Percentiles rank a stretch among this genome's conserved stretches.
Conservation (phyloP, 2,329 filamentous ascomycete species). For the Penicillium capsulatum region DNA sequence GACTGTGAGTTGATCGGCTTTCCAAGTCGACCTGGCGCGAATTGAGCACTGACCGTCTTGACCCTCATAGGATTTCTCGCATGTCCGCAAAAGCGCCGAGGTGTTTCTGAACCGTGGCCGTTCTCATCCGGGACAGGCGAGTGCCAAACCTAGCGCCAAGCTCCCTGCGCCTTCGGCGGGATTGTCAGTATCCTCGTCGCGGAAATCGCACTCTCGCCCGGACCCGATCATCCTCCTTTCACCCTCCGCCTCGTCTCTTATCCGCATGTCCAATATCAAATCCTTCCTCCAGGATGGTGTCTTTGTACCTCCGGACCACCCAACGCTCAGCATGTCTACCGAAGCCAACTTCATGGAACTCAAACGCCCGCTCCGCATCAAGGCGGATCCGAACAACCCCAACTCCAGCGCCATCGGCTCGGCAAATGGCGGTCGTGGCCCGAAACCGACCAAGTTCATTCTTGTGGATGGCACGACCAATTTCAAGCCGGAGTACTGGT, state of each 20-base stretch:
- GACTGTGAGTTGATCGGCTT: constrained; percentile 56
- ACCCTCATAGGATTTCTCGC: constrained; percentile 76
- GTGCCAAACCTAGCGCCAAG: constrained; percentile 34
- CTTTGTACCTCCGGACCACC: constrained; percentile 70
- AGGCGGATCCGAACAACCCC: constrained; percentile 31
- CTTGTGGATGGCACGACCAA: constrained; percentile 88
- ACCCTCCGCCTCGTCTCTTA: constrained; percentile 86
- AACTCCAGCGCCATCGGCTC: constrained; percentile 17
- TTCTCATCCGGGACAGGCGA: constrained; percentile 34
- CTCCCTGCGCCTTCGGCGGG: constrained; percentile 37
- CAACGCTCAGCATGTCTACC: constrained; percentile 57
- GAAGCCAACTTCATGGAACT: constrained; percentile 80
- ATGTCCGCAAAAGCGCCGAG: constrained; percentile 79
- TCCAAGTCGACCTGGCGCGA: not conserved
- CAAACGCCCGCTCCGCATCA: constrained; percentile 65
- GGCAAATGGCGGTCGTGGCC: constrained; percentile 53
- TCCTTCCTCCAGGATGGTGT: constrained; percentile 82
- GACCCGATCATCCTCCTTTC: constrained; percentile 96
- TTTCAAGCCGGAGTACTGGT: constrained; percentile 98
- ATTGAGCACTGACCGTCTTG: too few relatives aligned
- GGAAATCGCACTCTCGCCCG: constrained; percentile 47
- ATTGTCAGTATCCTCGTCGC: constrained; percentile 34
- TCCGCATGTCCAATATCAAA: constrained; percentile 94
- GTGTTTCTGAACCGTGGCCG: constrained; percentile 63
- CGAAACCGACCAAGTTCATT: constrained; percentile 81